Conservation (phyloP, 2,329 filamentous ascomycete genomes). For the Xylariaceae sp. region DNA sequence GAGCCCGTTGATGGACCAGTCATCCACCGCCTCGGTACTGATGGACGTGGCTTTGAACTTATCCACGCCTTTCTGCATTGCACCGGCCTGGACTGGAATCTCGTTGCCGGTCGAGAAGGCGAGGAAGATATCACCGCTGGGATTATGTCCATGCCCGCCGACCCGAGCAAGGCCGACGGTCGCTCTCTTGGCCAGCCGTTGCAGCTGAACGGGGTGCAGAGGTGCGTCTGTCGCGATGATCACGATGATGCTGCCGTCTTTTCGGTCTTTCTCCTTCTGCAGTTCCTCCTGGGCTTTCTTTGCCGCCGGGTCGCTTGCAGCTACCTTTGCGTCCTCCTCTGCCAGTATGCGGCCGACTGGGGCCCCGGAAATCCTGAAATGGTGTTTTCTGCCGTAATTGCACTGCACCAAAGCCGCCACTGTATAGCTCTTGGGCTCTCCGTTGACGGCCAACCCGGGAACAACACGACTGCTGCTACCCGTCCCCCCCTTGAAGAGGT, state of each 20-base stretch:
- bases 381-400: constrained; percentile 53
- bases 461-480: constrained; percentile 53
- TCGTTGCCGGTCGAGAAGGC: constrained; percentile 57
- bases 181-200: constrained; percentile 51
- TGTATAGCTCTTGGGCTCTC: constrained; percentile 39
- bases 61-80: constrained; percentile 29
- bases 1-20: constrained; percentile 51
- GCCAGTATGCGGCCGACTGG: constrained; percentile 52
- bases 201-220: constrained; percentile 48
- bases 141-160: constrained; percentile 54
- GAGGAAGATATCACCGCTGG: constrained; percentile 59
- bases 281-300: constrained; percentile 23
- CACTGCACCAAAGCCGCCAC: constrained; percentile 56
- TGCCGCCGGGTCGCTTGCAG: constrained; percentile 14
- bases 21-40: constrained; percentile 42
- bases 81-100: constrained; percentile 36
- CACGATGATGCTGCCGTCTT: constrained; percentile 55
- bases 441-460: constrained; percentile 31
- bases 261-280: constrained; percentile 37
- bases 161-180: constrained; percentile 54
- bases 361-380: constrained; percentile 52
- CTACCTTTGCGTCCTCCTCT: constrained; percentile 29
- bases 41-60: constrained; percentile 30
- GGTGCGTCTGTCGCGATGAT: constrained; percentile 54
- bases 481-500: constrained; percentile 60